phyloP scores from a whole-genome alignment of 495 filamentous ascomycete species.

The Penicillium steckii region DNA sequence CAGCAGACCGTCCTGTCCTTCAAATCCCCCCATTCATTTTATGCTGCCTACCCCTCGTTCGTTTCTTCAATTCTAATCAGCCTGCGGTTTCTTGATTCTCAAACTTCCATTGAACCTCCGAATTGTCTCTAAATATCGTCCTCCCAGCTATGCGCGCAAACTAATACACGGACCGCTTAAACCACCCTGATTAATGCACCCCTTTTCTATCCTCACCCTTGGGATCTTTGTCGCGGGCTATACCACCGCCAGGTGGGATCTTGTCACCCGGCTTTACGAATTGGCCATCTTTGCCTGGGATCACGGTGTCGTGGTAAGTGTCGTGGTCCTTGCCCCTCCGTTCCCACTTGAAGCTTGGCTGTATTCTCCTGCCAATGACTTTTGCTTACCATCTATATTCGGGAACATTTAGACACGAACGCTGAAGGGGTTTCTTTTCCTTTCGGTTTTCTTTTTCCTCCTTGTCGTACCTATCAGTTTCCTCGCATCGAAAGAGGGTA shows the following conservation, averaged over 20 bases:
- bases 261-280: conserved; percentile 93
- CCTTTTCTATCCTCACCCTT: conserved; percentile 88
- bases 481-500: conserved; percentile 66
- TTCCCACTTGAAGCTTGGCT: conserved; percentile 3
- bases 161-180: conserved; percentile 29
- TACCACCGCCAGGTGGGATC: conserved; percentile 97
- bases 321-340: conserved; percentile 15
- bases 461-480: conserved; percentile 71
- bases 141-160: conserved; percentile 35
- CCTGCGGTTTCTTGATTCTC: background rate
- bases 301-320: conserved; percentile 92
- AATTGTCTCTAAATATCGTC: background rate
- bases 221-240: conserved; percentile 99
- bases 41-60: conserved; percentile 7
- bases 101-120: background rate
- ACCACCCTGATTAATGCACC: conserved; percentile 77
- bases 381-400: conserved; percentile 2
- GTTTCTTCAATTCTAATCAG: background rate
- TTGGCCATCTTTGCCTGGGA: conserved; percentile 96
- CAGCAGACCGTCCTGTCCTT: background rate
- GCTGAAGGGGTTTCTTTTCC: conserved; percentile 69
- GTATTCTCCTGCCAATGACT: background rate
- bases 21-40: conserved; percentile 5
- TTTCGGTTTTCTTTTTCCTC: conserved; percentile 75
- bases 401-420: conserved; percentile 54